Evolutionary conservation across 768 basidiomycete genomes (phyloP).

Genomic region (Gloeostereum incarnatum): DNA sequence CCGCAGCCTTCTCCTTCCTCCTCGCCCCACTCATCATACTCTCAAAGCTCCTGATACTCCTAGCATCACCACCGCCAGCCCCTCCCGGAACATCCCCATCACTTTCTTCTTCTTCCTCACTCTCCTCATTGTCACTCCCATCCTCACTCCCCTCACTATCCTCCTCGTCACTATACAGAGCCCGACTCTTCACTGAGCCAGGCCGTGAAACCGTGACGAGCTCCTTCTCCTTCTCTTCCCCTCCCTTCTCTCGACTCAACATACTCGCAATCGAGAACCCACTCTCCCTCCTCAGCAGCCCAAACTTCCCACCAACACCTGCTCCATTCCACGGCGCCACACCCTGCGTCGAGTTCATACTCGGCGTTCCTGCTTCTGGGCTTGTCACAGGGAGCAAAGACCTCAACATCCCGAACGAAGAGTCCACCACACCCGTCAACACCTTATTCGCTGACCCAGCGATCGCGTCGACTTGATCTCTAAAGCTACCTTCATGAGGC

Average conservation of each 20-base stretch:
- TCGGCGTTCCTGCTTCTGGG: conserved; percentile 10
- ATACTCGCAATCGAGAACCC: conserved; percentile 75
- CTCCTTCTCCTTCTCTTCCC: conserved; percentile 29
- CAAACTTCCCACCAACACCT: conserved; percentile 30
- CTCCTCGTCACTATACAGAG: conserved; percentile 11
- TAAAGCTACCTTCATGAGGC: conserved; percentile 45
- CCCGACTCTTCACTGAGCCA: conserved; percentile 10
- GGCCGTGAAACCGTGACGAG: conserved; percentile 19
- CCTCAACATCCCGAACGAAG: conserved; percentile 81
- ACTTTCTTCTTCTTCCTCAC: conserved; percentile 27
- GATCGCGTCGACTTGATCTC: conserved; percentile 73
- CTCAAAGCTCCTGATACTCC: conserved; percentile 82
- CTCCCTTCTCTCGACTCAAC: conserved; percentile 9
- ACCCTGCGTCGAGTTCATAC: conserved; percentile 17
- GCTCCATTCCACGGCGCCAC: conserved; percentile 27
- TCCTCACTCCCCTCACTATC: conserved; percentile 41
- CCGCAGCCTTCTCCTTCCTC: conserved; percentile 5
- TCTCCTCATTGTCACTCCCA: conserved; percentile 22
- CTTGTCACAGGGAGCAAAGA: conserved; percentile 20
- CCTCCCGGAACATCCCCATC: conserved; percentile 22
- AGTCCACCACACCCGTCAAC: conserved; percentile 81
- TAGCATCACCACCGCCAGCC: conserved; percentile 49
- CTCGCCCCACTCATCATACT: conserved; percentile 60
- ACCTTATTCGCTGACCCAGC: conserved; percentile 77
- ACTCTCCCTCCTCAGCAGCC: conserved; percentile 64